Percentiles rank a stretch among this genome's conserved stretches.
These are phyloP conservation scores for Mollisiaceae sp. DNA, from an alignment of 2,329 filamentous ascomycete genomes.

Conservation along the genomic window DNA sequence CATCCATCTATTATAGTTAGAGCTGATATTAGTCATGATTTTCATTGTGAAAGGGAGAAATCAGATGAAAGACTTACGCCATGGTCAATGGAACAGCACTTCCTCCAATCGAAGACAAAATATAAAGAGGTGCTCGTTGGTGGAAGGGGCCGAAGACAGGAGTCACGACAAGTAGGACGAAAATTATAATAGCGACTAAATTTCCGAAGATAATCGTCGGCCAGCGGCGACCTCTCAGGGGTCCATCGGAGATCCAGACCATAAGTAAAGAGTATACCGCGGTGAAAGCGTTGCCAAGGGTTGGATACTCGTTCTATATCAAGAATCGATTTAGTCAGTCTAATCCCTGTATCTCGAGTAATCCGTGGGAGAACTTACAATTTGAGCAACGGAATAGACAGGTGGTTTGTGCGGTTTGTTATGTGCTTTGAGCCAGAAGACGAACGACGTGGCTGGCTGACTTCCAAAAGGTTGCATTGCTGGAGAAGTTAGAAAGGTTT, in stretches of 20 bases:
- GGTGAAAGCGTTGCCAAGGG: slow-evolving; percentile 27
- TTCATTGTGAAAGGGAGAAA: background rate
- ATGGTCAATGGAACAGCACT: slow-evolving; percentile 54
- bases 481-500: slow-evolving; percentile 7
- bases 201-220: slow-evolving; percentile 64
- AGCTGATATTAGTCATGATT: no score
- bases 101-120: slow-evolving; percentile 56
- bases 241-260: slow-evolving; percentile 64
- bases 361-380: slow-evolving; percentile 12
- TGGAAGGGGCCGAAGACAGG: slow-evolving; percentile 42
- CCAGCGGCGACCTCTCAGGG: slow-evolving; percentile 65
- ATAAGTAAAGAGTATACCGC: slow-evolving; percentile 27
- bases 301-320: slow-evolving; percentile 29
- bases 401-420: slow-evolving; percentile 22
- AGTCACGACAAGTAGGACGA: slow-evolving; percentile 25
- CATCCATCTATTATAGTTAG: slow-evolving; percentile 22
- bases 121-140: slow-evolving; percentile 50
- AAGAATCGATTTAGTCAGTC: background rate
- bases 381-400: slow-evolving; percentile 41
- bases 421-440: slow-evolving; percentile 30
- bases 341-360: background rate
- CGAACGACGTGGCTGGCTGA: slow-evolving; percentile 27
- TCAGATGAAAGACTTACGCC: slow-evolving; percentile 46
- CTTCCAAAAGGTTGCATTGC: slow-evolving; percentile 29
- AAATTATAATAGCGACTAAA: slow-evolving; percentile 33